These are phyloP conservation scores for Xylona heveae DNA, from an alignment of 495 filamentous ascomycete genomes.

Conservation along the genomic window DNA sequence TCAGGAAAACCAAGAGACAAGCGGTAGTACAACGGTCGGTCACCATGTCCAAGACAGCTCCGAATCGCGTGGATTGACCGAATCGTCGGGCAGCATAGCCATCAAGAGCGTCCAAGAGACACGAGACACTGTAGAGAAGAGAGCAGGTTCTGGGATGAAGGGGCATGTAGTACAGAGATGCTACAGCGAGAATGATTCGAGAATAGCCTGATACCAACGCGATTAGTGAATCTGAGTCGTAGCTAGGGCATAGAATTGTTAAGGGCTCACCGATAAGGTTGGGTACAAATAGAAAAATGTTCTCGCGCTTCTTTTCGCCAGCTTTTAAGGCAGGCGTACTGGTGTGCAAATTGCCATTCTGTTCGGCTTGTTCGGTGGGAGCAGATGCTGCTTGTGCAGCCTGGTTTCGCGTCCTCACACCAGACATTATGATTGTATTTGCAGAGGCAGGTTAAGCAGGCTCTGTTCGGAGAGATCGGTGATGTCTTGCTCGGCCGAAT, in stretches of 20 bases:
- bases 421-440: too few species aligned
- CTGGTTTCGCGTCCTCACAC: conserved; percentile 2
- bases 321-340: not conserved
- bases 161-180: conserved; percentile 96
- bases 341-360: conserved; percentile 3
- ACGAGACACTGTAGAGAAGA: conserved; percentile 75
- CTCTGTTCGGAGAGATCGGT: too few species aligned
- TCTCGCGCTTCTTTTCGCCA: conserved; percentile 32
- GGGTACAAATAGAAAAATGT: conserved; percentile 87
- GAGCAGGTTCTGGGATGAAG: conserved; percentile 89
- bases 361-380: not conserved
- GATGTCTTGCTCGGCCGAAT: too few species aligned
- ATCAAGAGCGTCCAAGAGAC: conserved; percentile 83
- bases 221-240: not conserved
- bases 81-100: conserved; percentile 76
- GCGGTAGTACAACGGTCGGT: conserved; percentile 89
- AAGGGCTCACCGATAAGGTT: conserved; percentile 88
- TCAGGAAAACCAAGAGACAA: conserved; percentile 82
- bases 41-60: conserved; percentile 94
- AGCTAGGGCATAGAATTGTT: conserved; percentile 4
- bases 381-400: too few species aligned
- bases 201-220: conserved; percentile 42
- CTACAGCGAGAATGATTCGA: conserved; percentile 71
- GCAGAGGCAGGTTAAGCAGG: too few species aligned
- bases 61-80: conserved; percentile 81